Conservation (phyloP, 257 asterid species). For the Ballota nigra region DNA sequence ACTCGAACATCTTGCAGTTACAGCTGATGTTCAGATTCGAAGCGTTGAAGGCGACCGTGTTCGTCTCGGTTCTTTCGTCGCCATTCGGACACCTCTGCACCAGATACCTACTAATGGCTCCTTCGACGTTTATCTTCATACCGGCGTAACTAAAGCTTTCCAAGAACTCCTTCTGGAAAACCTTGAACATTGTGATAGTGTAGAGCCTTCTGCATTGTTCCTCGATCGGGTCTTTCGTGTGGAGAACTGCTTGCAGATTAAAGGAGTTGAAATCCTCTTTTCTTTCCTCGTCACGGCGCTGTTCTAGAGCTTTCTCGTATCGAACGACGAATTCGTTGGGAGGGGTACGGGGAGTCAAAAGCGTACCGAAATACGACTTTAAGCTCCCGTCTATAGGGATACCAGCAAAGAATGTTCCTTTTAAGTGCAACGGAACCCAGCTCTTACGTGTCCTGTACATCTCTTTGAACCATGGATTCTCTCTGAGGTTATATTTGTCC, state of each 20-base stretch:
- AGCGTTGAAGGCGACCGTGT: constrained; percentile 88
- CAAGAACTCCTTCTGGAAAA: constrained; percentile 86
- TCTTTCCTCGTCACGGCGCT: constrained; percentile 77
- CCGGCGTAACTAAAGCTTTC: constrained; percentile 84
- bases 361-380: constrained; percentile 60
- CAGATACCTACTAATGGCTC: constrained; percentile 75
- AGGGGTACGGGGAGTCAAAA: constrained; percentile 62
- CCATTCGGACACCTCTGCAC: constrained; percentile 78
- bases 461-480: constrained; percentile 71
- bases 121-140: constrained; percentile 81
- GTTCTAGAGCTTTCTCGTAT: constrained; percentile 77
- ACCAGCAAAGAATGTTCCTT: constrained; percentile 85
- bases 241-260: constrained; percentile 66
- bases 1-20: constrained; percentile 93
- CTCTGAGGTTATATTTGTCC: constrained; percentile 62
- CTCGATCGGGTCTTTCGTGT: constrained; percentile 93
- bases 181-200: constrained; percentile 73
- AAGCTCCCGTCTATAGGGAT: constrained; percentile 79
- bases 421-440: constrained; percentile 76
- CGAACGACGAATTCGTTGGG: constrained; percentile 57
- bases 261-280: constrained; percentile 83
- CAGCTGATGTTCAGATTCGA: constrained; percentile 77
- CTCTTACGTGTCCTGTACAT: constrained; percentile 76
- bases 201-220: constrained; percentile 87
- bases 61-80: constrained; percentile 54